Base-by-base conservation (phyloP, 805 yeast species). In the Ogataea paraovalis region DNA sequence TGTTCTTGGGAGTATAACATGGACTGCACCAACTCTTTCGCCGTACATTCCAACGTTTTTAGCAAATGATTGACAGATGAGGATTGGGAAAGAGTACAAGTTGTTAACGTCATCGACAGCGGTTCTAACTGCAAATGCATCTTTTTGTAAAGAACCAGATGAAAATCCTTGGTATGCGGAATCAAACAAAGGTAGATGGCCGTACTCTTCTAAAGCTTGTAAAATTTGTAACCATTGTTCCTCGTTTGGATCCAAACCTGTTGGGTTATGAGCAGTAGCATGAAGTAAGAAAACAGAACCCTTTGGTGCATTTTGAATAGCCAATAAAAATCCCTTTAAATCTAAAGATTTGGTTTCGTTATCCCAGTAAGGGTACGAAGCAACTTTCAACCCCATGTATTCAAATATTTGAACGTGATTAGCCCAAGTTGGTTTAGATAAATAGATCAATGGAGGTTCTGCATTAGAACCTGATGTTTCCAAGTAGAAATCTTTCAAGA, bases 91-190 rank as follows among this genome's bases (percentile, higher is more conserved):
- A 22, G 27, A 14, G n/a, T 39, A 65, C 34, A 74, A 70, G 47
- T 71, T 72, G 18, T 69, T 66, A 37, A 73, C 68, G 43, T 60
- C 60, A 45, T 70, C 64, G 44, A 84, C 74, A 52, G 89, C 90
- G 43, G 74, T 70, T 55, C 90, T 75, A 47, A 85, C 81, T 21
- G 97, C 89, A 73, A 79, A 87, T 8, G 96, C 92, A 60, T 92
- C 99, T 50, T 79, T 76, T 54, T 77, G 83, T 56, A 89, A 76
- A 59, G 85, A 82, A 46, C 98, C 98, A 39, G 91, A 79, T 25
- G 98, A 96, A 65, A 92, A 92, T 4, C 99, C 99, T 72, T 92
- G 98, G 75, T 94, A 92, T 20, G 98, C 98, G 51, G 90, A 82
- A 70, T 92, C 99, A 62, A 94, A 91, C 52, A 92, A 69, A 5